phyloP scores from a whole-genome alignment of 345 rosid species.

The Populus simonii region DNA sequence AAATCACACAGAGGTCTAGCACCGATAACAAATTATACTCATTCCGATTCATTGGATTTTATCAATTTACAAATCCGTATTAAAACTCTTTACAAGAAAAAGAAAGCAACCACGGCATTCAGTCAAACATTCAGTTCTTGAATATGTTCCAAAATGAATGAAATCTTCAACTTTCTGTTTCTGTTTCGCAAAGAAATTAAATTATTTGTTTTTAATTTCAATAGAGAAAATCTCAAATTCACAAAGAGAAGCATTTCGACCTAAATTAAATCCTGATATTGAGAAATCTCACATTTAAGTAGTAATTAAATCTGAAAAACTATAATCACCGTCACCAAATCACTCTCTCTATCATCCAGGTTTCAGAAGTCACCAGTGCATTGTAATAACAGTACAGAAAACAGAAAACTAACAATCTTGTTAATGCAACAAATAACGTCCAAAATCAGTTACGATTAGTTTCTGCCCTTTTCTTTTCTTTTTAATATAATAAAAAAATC shows the following conservation, averaged over 20 bases:
- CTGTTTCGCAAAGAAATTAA: background rate
- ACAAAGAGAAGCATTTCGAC: background rate
- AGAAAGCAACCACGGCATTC: background rate
- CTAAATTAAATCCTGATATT: background rate
- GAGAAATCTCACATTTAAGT: background rate
- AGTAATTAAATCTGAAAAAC: background rate
- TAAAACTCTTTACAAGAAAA: background rate
- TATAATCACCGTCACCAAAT: background rate
- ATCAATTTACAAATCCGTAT: background rate
- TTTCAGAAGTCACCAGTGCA: background rate
- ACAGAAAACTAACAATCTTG: background rate
- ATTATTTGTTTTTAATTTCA: background rate
- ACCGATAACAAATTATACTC: background rate
- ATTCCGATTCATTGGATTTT: background rate
- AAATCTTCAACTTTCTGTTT: background rate
- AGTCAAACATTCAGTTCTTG: background rate
- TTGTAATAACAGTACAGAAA: background rate
- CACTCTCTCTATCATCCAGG: background rate
- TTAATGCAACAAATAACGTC: background rate
- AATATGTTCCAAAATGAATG: background rate
- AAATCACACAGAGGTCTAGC: background rate
- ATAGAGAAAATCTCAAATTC: no score
- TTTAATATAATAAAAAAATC: background rate
- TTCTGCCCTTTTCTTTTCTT: background rate
- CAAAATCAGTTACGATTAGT: background rate